Conservation (phyloP, 2,329 filamentous ascomycete genomes). For the Colletotrichum falcatum region DNA sequence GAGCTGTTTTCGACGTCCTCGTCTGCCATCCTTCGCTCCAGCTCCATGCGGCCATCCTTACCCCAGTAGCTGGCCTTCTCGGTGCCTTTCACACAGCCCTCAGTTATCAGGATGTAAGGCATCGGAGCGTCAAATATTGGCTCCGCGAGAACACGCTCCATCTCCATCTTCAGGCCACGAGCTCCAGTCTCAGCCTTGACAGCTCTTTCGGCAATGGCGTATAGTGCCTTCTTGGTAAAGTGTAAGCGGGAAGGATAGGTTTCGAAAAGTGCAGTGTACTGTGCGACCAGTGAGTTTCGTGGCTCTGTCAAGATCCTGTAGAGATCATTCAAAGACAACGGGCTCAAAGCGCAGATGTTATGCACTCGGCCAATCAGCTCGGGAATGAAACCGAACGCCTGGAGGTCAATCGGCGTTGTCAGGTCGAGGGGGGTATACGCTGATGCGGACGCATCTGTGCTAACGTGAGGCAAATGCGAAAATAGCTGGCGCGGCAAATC, state of each 20-base stretch:
- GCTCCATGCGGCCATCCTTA: constrained; percentile 76
- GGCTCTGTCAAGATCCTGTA: constrained; percentile 93
- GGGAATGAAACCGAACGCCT: constrained; percentile 90
- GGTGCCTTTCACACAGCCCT: constrained; percentile 72
- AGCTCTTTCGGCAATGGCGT: constrained; percentile 80
- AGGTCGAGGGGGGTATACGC: constrained; percentile 75
- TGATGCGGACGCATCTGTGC: constrained; percentile 49
- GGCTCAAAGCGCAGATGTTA: constrained; percentile 86
- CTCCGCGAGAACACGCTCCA: constrained; percentile 82
- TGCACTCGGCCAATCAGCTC: constrained; percentile 97
- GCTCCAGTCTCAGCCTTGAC: constrained; percentile 77
- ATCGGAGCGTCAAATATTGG: constrained; percentile 86
- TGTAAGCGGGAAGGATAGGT: constrained; percentile 82
- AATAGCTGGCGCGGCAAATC: constrained; percentile 74
- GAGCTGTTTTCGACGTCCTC: constrained; percentile 60
- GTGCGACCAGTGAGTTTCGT: constrained; percentile 85
- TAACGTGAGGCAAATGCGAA: constrained; percentile 67
- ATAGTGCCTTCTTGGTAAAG: constrained; percentile 86
- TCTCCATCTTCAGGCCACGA: constrained; percentile 81
- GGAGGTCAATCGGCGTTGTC: constrained; percentile 79
- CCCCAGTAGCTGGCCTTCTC: constrained; percentile 74
- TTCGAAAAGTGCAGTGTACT: constrained; percentile 90
- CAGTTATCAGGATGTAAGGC: constrained; percentile 79
- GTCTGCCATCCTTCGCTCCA: constrained; percentile 75
- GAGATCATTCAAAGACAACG: constrained; percentile 75